phyloP scores from a whole-genome alignment of 306 rosid species.

The Quercus wislizeni region DNA sequence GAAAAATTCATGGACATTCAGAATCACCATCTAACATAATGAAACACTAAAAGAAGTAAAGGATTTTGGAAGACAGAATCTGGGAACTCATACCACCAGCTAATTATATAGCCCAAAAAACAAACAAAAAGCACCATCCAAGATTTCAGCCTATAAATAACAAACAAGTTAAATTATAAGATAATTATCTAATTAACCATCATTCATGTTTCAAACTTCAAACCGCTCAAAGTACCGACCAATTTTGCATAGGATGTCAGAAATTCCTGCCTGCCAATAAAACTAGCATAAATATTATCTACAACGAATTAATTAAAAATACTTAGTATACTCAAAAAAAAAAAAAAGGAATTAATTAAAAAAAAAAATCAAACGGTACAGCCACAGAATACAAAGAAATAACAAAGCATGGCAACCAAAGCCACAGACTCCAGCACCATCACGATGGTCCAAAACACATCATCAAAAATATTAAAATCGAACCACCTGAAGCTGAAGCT shows the following conservation, averaged over 20 bases:
- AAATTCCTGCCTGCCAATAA: neutral
- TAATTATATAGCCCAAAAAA: too few relatives aligned
- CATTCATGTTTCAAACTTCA: neutral
- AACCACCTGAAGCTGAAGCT: constrained; percentile 28
- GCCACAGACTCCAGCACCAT: constrained; percentile 43
- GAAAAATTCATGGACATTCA: too few relatives aligned
- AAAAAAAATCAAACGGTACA: constrained; percentile 41
- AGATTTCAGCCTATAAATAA: neutral
- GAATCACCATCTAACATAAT: too few relatives aligned
- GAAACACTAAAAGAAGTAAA: too few relatives aligned
- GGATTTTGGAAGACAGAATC: too few relatives aligned
- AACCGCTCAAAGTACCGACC: neutral
- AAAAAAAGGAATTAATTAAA: too few relatives aligned
- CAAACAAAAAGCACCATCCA: neutral
- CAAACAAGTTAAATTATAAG: neutral
- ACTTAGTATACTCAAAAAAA: too few relatives aligned
- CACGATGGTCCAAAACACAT: constrained; percentile 40
- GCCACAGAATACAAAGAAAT: constrained; percentile 56
- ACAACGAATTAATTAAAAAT: neutral
- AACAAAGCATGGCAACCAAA: constrained; percentile 51
- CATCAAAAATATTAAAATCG: constrained; percentile 40
- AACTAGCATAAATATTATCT: neutral
- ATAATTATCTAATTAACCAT: neutral
- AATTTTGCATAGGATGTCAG: neutral
- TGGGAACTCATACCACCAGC: too few relatives aligned